Percentiles rank a stretch among this genome's conserved stretches.
Conservation (phyloP, 805 yeast species). For the Wickerhamiella spandovensis region DNA sequence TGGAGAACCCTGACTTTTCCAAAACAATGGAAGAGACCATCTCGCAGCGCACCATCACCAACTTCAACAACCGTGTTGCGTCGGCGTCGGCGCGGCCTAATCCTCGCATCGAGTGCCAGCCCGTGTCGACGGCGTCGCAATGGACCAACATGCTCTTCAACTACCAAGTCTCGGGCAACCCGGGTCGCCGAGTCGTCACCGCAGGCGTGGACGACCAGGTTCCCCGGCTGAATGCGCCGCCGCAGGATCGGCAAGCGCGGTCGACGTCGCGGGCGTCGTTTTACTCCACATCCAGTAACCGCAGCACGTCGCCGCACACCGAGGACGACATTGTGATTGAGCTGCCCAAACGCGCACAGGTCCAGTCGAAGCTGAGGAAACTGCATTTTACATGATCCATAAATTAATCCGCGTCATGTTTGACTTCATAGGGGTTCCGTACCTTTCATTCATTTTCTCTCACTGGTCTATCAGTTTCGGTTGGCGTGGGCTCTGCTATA, state of each 20-base stretch:
- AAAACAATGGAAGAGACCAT: constrained; percentile 17
- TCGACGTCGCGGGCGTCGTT: background rate
- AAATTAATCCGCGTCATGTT: too few relatives aligned
- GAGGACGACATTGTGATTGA: constrained; percentile 3
- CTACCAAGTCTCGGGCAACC: constrained; percentile 7
- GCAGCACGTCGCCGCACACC: constrained; percentile 1
- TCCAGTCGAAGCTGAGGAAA: constrained; percentile 14
- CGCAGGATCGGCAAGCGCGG: background rate
- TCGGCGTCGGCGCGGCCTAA: constrained; percentile 2
- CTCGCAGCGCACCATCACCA: constrained; percentile 9
- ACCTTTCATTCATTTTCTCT: too few relatives aligned
- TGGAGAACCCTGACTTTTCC: constrained; percentile 22
- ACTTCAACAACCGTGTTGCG: constrained; percentile 13
- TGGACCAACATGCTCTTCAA: constrained; percentile 13
- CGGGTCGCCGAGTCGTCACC: constrained; percentile 13
- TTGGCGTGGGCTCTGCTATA: too few relatives aligned
- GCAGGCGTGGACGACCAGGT: constrained; percentile 14
- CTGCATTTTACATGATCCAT: background rate
- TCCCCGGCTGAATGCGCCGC: background rate
- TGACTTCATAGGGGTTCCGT: too few relatives aligned
- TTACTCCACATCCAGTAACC: background rate
- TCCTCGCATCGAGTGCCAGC: background rate
- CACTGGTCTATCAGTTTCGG: too few relatives aligned
- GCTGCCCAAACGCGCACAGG: constrained; percentile 10
- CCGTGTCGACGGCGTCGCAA: background rate